Evolutionary conservation across 306 rosid species (phyloP).

Genomic region (Acacia melanoxylon): DNA sequence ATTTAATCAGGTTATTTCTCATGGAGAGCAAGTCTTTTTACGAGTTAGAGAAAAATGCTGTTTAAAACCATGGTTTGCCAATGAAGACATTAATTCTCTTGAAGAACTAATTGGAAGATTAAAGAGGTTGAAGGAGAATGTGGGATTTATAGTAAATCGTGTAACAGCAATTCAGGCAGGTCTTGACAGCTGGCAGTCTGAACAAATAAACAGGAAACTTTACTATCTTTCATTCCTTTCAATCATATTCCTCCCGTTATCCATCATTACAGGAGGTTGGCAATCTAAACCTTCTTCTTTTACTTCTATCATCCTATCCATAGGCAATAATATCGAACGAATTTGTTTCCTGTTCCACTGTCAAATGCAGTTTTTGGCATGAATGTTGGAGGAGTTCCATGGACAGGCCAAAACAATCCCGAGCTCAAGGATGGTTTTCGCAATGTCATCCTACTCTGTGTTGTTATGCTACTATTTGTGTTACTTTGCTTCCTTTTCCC

Average conservation of each 20-base stretch:
- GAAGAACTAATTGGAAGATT: slow-evolving; percentile 86
- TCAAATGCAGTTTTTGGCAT: slow-evolving; percentile 80
- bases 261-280: slow-evolving; percentile 89
- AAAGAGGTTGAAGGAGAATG: slow-evolving; percentile 86
- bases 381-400: slow-evolving; percentile 98
- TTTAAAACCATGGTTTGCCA: slow-evolving; percentile 77
- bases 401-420: slow-evolving; percentile 75
- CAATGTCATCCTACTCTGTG: slow-evolving; percentile 75
- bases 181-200: slow-evolving; percentile 95
- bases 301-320: slow-evolving; percentile 11
- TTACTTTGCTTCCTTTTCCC: slow-evolving; percentile 90
- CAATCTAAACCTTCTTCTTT: slow-evolving; percentile 10
- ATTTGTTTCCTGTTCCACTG: slow-evolving; percentile 23
- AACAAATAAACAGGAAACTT: slow-evolving; percentile 88
- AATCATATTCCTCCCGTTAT: slow-evolving; percentile 84
- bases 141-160: slow-evolving; percentile 91
- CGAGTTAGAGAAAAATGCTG: slow-evolving; percentile 90
- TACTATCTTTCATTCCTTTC: slow-evolving; percentile 93
- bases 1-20: slow-evolving; percentile 69
- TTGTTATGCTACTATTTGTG: slow-evolving; percentile 55
- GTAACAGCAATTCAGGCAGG: slow-evolving; percentile 89
- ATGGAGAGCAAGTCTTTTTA: slow-evolving; percentile 93
- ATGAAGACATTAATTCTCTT: slow-evolving; percentile 66
- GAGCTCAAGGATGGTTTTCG: slow-evolving; percentile 72
- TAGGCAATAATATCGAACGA: neutral